Evolutionary conservation across 1,284 basidiomycete species (phyloP).

Genomic region (Malassezia sp.): DNA sequence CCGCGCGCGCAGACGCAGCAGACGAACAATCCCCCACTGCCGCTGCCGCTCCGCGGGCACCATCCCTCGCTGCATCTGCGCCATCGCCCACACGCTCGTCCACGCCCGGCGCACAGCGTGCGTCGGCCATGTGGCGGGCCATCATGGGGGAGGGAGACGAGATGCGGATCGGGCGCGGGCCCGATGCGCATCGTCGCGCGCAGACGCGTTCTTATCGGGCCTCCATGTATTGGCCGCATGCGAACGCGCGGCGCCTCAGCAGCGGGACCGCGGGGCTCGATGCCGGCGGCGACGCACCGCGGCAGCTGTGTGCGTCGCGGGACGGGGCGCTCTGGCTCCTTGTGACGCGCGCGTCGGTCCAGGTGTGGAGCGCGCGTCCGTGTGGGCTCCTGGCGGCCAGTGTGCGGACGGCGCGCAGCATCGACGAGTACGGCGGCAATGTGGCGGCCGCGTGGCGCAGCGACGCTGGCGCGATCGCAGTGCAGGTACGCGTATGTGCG

Average conservation of each 20-base stretch:
- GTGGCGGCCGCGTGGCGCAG: constrained; percentile 27
- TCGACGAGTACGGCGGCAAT: constrained; percentile 37
- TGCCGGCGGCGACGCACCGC: constrained; percentile 19
- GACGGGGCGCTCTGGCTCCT: constrained; percentile 32
- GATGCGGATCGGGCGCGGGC: too few relatives aligned
- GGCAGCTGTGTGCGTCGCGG: too few relatives aligned
- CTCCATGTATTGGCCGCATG: constrained; percentile 44
- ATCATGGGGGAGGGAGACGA: too few relatives aligned
- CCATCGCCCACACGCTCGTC: too few relatives aligned
- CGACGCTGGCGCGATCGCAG: constrained; percentile 23
- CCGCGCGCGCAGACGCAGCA: too few relatives aligned
- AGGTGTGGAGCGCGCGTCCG: constrained; percentile 33
- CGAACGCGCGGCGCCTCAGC: constrained; percentile 31
- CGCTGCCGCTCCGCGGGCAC: too few relatives aligned
- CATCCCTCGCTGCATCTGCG: too few relatives aligned
- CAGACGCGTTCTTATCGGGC: too few relatives aligned
- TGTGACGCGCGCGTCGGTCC: constrained; percentile 24
- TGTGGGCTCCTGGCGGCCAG: constrained; percentile 35
- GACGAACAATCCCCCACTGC: too few relatives aligned
- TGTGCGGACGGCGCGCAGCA: constrained; percentile 29
- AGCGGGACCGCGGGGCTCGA: constrained; percentile 29
- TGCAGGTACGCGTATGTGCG: too few relatives aligned
- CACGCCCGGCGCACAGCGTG: too few relatives aligned
- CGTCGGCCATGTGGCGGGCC: too few relatives aligned
- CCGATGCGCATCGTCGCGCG: background rate